phyloP scores from a whole-genome alignment of 2,329 filamentous ascomycete genomes.

The Alternaria burnsii region DNA sequence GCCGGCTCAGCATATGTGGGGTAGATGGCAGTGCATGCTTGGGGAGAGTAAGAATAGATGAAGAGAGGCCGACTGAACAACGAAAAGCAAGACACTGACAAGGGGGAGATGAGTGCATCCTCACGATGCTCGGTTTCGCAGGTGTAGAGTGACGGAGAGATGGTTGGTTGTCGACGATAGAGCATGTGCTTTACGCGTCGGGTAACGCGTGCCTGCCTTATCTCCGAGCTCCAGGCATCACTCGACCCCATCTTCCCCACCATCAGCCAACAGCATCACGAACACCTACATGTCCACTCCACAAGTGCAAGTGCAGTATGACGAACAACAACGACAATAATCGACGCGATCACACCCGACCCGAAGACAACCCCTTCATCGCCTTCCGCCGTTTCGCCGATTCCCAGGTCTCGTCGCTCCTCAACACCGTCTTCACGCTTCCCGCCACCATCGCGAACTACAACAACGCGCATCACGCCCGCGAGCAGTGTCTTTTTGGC shows the following conservation, averaged over 20 bases:
- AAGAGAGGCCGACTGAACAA: neutral
- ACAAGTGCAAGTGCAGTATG: constrained; percentile 29
- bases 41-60: neutral
- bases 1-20: constrained; percentile 1
- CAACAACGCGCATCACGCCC: constrained; percentile 41
- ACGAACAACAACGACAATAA: constrained; percentile 31
- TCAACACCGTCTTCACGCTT: constrained; percentile 61
- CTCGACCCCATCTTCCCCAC: constrained; percentile 14
- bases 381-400: constrained; percentile 69
- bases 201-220: constrained; percentile 16
- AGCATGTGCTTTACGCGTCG: constrained; percentile 11
- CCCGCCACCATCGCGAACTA: constrained; percentile 43
- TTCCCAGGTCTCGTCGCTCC: constrained; percentile 63
- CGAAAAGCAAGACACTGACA: neutral
- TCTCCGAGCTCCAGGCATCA: constrained; percentile 19
- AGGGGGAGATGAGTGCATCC: neutral
- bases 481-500: constrained; percentile 45
- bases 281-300: constrained; percentile 13
- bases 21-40: constrained; percentile 3
- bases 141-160: constrained; percentile 1
- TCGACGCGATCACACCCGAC: constrained; percentile 23
- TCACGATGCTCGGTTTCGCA: constrained; percentile 9
- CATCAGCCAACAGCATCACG: constrained; percentile 6
- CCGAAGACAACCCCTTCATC: constrained; percentile 63
- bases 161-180: constrained; percentile 12